phyloP scores from a whole-genome alignment of 2,329 filamentous ascomycete genomes.

The Xylariaceae sp. region DNA sequence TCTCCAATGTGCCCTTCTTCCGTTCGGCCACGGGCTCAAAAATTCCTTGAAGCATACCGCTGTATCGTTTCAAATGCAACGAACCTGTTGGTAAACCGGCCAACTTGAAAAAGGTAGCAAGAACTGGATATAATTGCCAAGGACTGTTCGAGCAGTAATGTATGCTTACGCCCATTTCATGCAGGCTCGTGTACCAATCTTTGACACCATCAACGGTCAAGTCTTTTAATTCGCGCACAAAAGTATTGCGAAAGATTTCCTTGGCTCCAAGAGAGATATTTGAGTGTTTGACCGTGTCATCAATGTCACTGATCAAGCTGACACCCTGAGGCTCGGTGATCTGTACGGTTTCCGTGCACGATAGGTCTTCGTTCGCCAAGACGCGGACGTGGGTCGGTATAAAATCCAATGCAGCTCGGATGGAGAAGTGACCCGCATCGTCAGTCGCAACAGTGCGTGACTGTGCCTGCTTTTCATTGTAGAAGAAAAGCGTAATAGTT shows the following conservation, averaged over 20 bases:
- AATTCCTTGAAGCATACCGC: constrained; percentile 93
- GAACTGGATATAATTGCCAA: constrained; percentile 91
- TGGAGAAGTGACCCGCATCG: constrained; percentile 79
- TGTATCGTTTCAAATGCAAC: constrained; percentile 93
- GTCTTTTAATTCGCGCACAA: constrained; percentile 77
- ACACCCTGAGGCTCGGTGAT: constrained; percentile 75
- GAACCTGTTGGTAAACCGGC: constrained; percentile 81
- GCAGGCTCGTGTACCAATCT: constrained; percentile 80
- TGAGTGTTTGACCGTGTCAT: constrained; percentile 95
- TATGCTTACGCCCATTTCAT: constrained; percentile 74
- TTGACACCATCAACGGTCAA: constrained; percentile 80
- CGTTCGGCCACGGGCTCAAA: constrained; percentile 95
- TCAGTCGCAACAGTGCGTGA: constrained; percentile 82
- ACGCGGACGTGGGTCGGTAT: constrained; percentile 85
- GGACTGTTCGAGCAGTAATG: constrained; percentile 99
- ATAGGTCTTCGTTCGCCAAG: constrained; percentile 78
- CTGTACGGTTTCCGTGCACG: constrained; percentile 70
- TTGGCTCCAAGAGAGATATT: constrained; percentile 81
- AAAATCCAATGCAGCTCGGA: constrained; percentile 79
- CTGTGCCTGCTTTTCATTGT: constrained; percentile 75
- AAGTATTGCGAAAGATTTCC: constrained; percentile 95
- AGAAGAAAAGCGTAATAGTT: constrained; percentile 91
- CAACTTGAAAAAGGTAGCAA: constrained; percentile 77
- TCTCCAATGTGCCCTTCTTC: constrained; percentile 82
- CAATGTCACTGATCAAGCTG: constrained; percentile 94